Conservation (phyloP, 2,329 filamentous ascomycete species). For the Penicillium sp. region DNA sequence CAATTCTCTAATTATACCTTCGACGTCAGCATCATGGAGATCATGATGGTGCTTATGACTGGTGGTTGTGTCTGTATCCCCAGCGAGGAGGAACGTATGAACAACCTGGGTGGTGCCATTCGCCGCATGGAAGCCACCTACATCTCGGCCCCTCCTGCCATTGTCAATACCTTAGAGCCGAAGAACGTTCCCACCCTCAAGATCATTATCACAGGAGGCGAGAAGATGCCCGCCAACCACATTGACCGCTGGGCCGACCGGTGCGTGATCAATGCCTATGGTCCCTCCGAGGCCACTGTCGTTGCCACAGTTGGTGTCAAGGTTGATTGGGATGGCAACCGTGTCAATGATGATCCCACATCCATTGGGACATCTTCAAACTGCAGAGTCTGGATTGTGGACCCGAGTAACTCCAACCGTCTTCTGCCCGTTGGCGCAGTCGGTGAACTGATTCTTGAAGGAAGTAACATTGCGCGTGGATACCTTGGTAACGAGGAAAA, state of each 20-base stretch:
- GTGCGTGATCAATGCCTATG: constrained; percentile 49
- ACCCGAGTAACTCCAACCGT: constrained; percentile 37
- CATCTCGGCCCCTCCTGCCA: constrained; percentile 59
- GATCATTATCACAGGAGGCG: constrained; percentile 47
- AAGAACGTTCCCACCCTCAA: constrained; percentile 47
- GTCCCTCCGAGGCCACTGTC: constrained; percentile 44
- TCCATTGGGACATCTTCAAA: constrained; percentile 39
- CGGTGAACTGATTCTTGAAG: constrained; percentile 51
- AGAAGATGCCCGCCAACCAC: constrained; percentile 45
- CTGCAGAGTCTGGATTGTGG: constrained; percentile 42
- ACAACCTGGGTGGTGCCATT: constrained; percentile 54
- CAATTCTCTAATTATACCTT: constrained; percentile 59
- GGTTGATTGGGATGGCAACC: constrained; percentile 31
- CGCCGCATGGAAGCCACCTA: constrained; percentile 53
- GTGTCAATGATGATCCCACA: constrained; percentile 30
- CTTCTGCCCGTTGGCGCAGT: constrained; percentile 47
- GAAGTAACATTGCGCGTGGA: constrained; percentile 46
- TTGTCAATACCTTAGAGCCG: constrained; percentile 53
- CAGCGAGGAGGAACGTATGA: constrained; percentile 50
- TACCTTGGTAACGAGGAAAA: constrained; percentile 44
- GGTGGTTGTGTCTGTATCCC: constrained; percentile 64
- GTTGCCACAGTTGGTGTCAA: constrained; percentile 36
- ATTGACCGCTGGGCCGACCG: constrained; percentile 47
- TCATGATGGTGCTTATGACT: constrained; percentile 55
- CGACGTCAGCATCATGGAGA: constrained; percentile 56